Percentiles rank a stretch among this genome's conserved stretches.
Evolutionary conservation across 805 yeast genomes (phyloP).

Genomic region (Torulaspora maleeae): DNA sequence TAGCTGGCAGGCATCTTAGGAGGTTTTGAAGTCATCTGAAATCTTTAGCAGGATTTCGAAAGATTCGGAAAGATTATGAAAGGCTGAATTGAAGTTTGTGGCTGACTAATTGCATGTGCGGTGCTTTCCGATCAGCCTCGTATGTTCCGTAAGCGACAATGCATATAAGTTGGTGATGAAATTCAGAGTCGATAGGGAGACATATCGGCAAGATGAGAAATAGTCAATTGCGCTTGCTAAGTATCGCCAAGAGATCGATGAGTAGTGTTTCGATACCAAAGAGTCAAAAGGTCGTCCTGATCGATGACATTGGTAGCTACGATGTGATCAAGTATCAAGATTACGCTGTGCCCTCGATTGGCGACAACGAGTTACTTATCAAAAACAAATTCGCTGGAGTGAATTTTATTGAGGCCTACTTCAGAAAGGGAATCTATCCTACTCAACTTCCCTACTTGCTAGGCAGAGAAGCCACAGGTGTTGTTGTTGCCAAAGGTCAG

Average conservation of each 20-base stretch:
- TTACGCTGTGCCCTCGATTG: constrained; percentile 53
- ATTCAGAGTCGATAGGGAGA: neutral
- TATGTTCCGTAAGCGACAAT: neutral
- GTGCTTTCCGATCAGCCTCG: neutral
- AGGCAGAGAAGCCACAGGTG: constrained; percentile 75
- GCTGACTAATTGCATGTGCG: neutral
- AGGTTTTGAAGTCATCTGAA: too few relatives aligned
- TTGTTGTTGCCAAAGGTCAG: constrained; percentile 58
- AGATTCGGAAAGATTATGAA: too few relatives aligned
- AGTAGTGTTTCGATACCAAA: constrained; percentile 36
- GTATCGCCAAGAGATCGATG: neutral
- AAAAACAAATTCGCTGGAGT: constrained; percentile 75
- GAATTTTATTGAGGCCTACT: constrained; percentile 78
- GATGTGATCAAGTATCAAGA: constrained; percentile 59
- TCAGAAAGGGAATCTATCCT: constrained; percentile 75
- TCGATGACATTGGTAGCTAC: constrained; percentile 52
- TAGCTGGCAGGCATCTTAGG: too few relatives aligned
- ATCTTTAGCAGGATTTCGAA: too few relatives aligned
- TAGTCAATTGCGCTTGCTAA: neutral
- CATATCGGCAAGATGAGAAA: neutral
- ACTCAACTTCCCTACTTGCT: constrained; percentile 53
- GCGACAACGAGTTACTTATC: constrained; percentile 56
- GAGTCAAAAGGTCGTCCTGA: constrained; percentile 51
- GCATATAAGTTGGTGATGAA: neutral
- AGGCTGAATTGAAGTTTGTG: neutral